Evolutionary conservation across 2,329 filamentous ascomycete species (phyloP).

Genomic region (Aspergillus neoniger): DNA sequence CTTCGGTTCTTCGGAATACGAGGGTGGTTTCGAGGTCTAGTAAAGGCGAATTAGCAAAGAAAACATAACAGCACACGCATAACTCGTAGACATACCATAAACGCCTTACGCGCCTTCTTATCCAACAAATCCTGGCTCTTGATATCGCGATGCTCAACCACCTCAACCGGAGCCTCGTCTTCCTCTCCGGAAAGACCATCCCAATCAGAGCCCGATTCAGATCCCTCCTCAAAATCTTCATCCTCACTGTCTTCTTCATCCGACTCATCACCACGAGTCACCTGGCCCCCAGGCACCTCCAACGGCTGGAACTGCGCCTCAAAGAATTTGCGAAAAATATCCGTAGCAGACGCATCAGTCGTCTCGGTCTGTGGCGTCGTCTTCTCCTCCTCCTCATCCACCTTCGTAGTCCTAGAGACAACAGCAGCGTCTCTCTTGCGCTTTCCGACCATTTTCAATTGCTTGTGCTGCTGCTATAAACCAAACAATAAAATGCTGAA

Average conservation of each 20-base stretch:
- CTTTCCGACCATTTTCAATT: constrained; percentile 47
- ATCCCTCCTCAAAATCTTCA: constrained; percentile 28
- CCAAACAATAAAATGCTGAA: not conserved
- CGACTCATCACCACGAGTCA: constrained; percentile 16
- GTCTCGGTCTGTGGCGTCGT: constrained; percentile 19
- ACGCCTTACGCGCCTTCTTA: constrained; percentile 73
- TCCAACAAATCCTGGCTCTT: constrained; percentile 53
- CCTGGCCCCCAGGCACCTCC: constrained; percentile 32
- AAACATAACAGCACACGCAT: too few species aligned
- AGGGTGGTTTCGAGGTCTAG: constrained; percentile 52
- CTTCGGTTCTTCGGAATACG: constrained; percentile 30
- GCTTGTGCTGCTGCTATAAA: constrained; percentile 2
- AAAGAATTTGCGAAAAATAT: constrained; percentile 80
- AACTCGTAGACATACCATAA: constrained; percentile 62
- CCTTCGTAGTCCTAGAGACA: constrained; percentile 27
- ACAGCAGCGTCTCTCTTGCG: constrained; percentile 49
- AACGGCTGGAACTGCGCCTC: constrained; percentile 84
- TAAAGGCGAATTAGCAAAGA: constrained; percentile 15
- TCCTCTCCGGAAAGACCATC: constrained; percentile 62
- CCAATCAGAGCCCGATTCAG: constrained; percentile 57
- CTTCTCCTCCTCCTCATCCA: constrained; percentile 22
- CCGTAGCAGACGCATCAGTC: constrained; percentile 61
- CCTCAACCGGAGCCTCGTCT: constrained; percentile 52
- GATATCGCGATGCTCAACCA: constrained; percentile 61
- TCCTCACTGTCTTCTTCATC: constrained; percentile 24